Percentiles rank a stretch among this genome's conserved stretches.
Evolutionary conservation across 2,329 filamentous ascomycete genomes (phyloP).

Genomic region (Paracorniculantispora psalliotae): DNA sequence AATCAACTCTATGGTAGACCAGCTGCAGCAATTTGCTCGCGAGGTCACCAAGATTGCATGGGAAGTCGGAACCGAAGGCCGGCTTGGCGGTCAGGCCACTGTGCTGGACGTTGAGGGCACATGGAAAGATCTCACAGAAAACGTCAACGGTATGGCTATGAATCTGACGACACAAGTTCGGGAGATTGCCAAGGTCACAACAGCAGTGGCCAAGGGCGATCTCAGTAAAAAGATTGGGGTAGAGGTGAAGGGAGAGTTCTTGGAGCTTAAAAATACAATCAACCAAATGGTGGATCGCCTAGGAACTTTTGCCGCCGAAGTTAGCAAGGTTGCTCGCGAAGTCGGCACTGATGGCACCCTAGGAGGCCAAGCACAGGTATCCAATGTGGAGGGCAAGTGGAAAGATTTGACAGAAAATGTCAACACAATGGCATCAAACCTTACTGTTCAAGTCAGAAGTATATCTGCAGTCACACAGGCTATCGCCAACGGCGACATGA

Average conservation of each 20-base stretch:
- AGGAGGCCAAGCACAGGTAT: constrained; percentile 87
- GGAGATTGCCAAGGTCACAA: constrained; percentile 95
- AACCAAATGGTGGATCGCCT: constrained; percentile 98
- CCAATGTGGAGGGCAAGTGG: constrained; percentile 96
- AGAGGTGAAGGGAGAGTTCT: constrained; percentile 87
- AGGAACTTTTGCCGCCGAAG: constrained; percentile 92
- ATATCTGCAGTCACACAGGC: constrained; percentile 93
- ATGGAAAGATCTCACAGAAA: constrained; percentile 92
- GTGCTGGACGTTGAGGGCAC: constrained; percentile 84
- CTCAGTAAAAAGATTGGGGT: constrained; percentile 94
- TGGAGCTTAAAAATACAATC: constrained; percentile 94
- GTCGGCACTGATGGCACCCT: constrained; percentile 94
- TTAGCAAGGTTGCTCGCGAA: constrained; percentile 91
- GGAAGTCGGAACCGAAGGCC: constrained; percentile 80
- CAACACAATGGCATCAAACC: constrained; percentile 68
- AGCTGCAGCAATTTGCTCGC: constrained; percentile 75
- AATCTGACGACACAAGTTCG: constrained; percentile 96
- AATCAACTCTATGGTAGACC: constrained; percentile 86
- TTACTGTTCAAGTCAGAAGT: constrained; percentile 66
- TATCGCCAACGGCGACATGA: constrained; percentile 93
- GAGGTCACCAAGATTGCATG: constrained; percentile 79
- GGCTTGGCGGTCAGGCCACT: constrained; percentile 75
- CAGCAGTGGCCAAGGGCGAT: constrained; percentile 89
- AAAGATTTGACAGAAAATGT: constrained; percentile 92
- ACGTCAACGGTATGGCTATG: constrained; percentile 98